These are phyloP conservation scores for Nicotiana otophora DNA, from an alignment of 257 asterid genomes.

Conservation along the genomic window DNA sequence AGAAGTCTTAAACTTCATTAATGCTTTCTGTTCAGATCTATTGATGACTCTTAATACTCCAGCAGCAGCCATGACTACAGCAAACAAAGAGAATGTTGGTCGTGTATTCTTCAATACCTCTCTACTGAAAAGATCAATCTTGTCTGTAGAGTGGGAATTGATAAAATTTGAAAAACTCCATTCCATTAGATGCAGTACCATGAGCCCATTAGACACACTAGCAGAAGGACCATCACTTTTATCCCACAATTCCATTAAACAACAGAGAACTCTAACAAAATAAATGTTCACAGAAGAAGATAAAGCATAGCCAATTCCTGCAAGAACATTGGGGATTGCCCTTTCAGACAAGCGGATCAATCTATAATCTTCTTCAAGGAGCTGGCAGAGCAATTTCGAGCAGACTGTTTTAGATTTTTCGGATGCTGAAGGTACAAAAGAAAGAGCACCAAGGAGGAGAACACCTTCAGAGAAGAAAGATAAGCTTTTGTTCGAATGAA, in stretches of 20 bases:
- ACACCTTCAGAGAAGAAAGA: constrained; percentile 65
- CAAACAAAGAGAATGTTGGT: constrained; percentile 42
- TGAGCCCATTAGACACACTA: constrained; percentile 54
- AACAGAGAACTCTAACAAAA: constrained; percentile 46
- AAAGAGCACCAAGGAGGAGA: constrained; percentile 75
- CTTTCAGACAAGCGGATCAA: constrained; percentile 43
- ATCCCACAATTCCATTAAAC: constrained; percentile 56
- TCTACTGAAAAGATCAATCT: constrained; percentile 40
- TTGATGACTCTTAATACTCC: constrained; percentile 66
- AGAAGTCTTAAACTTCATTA: constrained; percentile 35
- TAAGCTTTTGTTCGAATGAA: constrained; percentile 28
- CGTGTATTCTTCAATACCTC: constrained; percentile 40
- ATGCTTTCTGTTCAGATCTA: constrained; percentile 58
- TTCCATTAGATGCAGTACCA: constrained; percentile 81
- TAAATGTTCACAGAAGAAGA: constrained; percentile 42
- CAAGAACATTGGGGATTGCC: constrained; percentile 50
- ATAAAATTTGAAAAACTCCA: constrained; percentile 66
- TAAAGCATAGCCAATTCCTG: constrained; percentile 81
- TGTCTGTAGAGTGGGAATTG: constrained; percentile 38
- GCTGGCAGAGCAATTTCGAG: constrained; percentile 59
- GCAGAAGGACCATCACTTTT: constrained; percentile 45
- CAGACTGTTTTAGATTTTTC: constrained; percentile 58
- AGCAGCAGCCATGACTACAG: constrained; percentile 76
- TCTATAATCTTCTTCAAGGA: constrained; percentile 46
- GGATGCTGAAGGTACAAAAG: constrained; percentile 48